Conservation (phyloP, 2,329 filamentous ascomycete species). For the Fusarium citri region DNA sequence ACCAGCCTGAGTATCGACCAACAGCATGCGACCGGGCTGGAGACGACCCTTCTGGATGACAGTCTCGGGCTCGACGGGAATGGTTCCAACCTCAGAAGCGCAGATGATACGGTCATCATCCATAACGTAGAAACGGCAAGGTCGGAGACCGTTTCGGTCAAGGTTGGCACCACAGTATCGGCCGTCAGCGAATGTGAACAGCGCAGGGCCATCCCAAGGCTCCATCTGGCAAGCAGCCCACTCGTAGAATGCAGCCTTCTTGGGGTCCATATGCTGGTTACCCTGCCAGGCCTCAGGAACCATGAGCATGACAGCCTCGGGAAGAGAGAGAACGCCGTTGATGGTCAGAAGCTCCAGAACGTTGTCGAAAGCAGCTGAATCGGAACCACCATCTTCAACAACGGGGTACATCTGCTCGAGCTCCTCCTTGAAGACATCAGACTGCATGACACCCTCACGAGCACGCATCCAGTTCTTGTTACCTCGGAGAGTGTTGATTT, state of each 20-base stretch:
- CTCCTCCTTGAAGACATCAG: conserved; percentile 90
- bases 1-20: conserved; percentile 89
- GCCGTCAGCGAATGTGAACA: conserved; percentile 97
- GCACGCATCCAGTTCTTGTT: conserved; percentile 99
- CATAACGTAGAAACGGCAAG: conserved; percentile 96
- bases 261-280: conserved; percentile 89
- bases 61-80: conserved; percentile 87
- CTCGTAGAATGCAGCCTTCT: conserved; percentile 97
- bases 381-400: conserved; percentile 95
- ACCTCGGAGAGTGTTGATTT: conserved; percentile 96
- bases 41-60: conserved; percentile 93
- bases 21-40: conserved; percentile 93
- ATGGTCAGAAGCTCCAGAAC: conserved; percentile 93
- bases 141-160: conserved; percentile 93
- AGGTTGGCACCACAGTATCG: conserved; percentile 97
- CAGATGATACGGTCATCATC: conserved; percentile 98
- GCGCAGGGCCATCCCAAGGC: conserved; percentile 95
- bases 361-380: conserved; percentile 97
- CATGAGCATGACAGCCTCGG: conserved; percentile 98
- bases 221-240: conserved; percentile 99
- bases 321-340: conserved; percentile 93
- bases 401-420: conserved; percentile 92
- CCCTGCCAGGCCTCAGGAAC: conserved; percentile 98
- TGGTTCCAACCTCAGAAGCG: conserved; percentile 95
- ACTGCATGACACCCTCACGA: conserved; percentile 93